Conservation (phyloP, 768 basidiomycete genomes). For the Agrocybe praecox region DNA sequence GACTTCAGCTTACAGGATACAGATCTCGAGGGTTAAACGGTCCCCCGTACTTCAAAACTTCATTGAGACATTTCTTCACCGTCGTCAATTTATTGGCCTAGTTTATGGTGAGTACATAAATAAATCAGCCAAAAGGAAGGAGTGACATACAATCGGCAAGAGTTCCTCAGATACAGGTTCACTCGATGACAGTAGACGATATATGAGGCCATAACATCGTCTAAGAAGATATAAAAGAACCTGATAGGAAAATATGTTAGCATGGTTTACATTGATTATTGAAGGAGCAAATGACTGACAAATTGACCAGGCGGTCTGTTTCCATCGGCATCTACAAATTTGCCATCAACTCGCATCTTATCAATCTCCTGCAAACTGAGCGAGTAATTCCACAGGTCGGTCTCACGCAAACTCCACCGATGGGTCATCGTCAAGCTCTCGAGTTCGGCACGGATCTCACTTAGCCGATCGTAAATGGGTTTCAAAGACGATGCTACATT, state of each 20-base stretch:
- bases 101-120: neutral
- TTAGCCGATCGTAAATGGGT: constrained; percentile 91
- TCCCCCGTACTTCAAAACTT: constrained; percentile 94
- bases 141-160: constrained; percentile 79
- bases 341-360: constrained; percentile 95
- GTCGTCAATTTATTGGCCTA: constrained; percentile 97
- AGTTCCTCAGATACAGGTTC: constrained; percentile 98
- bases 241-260: constrained; percentile 38
- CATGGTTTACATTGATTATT: neutral
- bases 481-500: constrained; percentile 84
- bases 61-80: constrained; percentile 95
- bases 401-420: constrained; percentile 95
- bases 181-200: constrained; percentile 88
- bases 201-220: constrained; percentile 96
- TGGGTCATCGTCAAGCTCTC: constrained; percentile 94
- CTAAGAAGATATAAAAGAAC: constrained; percentile 90
- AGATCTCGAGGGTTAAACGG: constrained; percentile 91
- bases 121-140: neutral
- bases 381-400: constrained; percentile 92
- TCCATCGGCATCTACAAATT: constrained; percentile 94
- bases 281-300: constrained; percentile 46
- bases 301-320: constrained; percentile 94
- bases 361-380: constrained; percentile 95
- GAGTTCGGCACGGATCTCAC: constrained; percentile 82
- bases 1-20: constrained; percentile 71